Evolutionary conservation across 2,329 filamentous ascomycete species (phyloP), one percentile per base, ranked within the genome.

Genomic region (Sporothrix pallida): DNA sequence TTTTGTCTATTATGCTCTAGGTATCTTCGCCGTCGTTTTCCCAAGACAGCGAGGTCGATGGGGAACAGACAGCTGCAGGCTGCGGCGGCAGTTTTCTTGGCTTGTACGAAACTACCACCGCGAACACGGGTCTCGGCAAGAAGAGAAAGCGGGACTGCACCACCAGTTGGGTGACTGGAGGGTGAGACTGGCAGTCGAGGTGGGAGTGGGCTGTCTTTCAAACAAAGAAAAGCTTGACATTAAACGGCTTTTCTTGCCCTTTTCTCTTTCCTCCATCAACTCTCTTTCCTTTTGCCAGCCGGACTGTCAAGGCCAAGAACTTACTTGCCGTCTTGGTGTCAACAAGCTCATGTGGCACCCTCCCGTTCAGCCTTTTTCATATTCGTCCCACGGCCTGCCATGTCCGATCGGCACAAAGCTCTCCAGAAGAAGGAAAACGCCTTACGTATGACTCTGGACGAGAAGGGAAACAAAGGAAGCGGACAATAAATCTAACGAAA

Each of bases 381-480:
- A 9, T 23, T 23, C 17, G 52, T 56, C n/a, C 52, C 52, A 56
- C 52, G n/a, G n/a, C 7, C 1, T 7, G 52, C n/a, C 52, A 56
- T 56, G 52, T 7, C 52, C 52, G 52, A 56, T 56, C 52, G 52
- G 52, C 52, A 56, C 17, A 56, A 56, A 56, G 52, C 52, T 56
- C 52, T n/a, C n/a, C 52, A 23, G n/a, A 56, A 56, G n/a, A 20
- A 10, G 52, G n/a, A 9, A 7, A 56, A 10, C 23, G 17, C 23
- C 52, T 56, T 56, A 56, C 52, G 52, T 56, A 56, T n/a, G 23
- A 56, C n/a, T 7, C 6, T 12, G 3, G 52, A 23, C n/a, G 52
- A 23, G 52, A 23, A 23, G n/a, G 52, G 17, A 9, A 56, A 50
- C 48, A 50, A 12, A 3, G 3, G 48, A 50, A 48, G 44, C 44